Conservation (phyloP, 2,329 filamentous ascomycete genomes). For the Cercospora sp. region DNA sequence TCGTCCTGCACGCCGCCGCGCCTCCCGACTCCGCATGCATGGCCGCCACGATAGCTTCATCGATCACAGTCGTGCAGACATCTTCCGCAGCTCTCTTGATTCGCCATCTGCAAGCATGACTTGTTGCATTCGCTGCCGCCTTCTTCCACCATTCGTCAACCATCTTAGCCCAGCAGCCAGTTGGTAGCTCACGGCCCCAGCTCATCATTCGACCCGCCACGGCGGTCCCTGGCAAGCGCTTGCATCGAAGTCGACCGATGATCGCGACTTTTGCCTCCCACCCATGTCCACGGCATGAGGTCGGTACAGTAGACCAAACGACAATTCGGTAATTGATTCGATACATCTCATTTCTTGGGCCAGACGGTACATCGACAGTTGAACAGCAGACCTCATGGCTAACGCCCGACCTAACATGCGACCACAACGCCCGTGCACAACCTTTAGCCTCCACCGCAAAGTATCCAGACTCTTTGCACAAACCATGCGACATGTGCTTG, state of each 20-base stretch:
- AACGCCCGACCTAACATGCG: background rate
- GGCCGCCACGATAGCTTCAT: background rate
- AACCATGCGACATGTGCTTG: background rate
- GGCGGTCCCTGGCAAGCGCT: background rate
- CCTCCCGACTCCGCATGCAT: background rate
- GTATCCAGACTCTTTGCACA: background rate
- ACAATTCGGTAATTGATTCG: background rate
- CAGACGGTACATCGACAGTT: background rate
- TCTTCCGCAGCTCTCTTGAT: background rate
- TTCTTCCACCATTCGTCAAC: background rate
- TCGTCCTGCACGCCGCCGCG: background rate
- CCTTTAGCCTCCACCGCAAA: background rate
- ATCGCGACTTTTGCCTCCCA: background rate
- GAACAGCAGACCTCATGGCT: background rate
- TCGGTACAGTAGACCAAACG: background rate
- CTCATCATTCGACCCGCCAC: background rate
- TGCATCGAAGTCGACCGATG: background rate
- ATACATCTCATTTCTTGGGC: background rate
- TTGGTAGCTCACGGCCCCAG: background rate
- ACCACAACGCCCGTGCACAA: background rate
- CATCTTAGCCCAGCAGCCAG: background rate
- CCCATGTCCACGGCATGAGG: background rate
- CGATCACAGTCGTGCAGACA: background rate
- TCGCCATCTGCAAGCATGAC: background rate
- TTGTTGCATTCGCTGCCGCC: background rate